Evolutionary conservation across 371 early-diverging fungal species (phyloP).

Genomic region (Lichtheimia ramosa): DNA sequence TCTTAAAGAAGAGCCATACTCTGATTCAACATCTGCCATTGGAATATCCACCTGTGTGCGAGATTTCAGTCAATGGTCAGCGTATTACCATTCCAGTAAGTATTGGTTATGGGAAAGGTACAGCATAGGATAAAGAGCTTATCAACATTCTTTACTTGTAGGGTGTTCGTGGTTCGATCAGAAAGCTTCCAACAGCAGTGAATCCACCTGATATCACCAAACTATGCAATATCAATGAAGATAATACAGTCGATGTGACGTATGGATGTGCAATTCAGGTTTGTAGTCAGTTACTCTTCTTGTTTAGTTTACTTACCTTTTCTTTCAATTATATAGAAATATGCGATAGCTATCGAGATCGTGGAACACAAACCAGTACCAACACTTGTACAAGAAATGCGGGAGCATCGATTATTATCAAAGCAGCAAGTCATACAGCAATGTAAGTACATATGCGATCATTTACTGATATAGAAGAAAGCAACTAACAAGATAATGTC

Average conservation of each 20-base stretch:
- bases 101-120: background rate
- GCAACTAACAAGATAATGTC: background rate
- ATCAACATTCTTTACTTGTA: constrained; percentile 12
- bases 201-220: constrained; percentile 59
- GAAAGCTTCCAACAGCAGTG: constrained; percentile 58
- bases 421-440: constrained; percentile 48
- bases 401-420: constrained; percentile 30
- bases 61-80: constrained; percentile 40
- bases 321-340: constrained; percentile 25
- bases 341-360: constrained; percentile 43
- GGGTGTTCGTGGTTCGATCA: constrained; percentile 59
- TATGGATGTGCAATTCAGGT: constrained; percentile 61
- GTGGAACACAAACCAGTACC: constrained; percentile 46
- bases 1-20: no score
- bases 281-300: background rate
- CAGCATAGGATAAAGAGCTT: background rate
- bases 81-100: constrained; percentile 41
- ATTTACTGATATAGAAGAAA: background rate
- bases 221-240: constrained; percentile 26
- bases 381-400: constrained; percentile 43
- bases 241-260: constrained; percentile 55
- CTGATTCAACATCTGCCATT: background rate
- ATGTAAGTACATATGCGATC: constrained; percentile 37
- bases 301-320: background rate
- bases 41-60: constrained; percentile 22